Evolutionary conservation across 1,284 basidiomycete species (phyloP).

Genomic region (Psilocybe mexicana): DNA sequence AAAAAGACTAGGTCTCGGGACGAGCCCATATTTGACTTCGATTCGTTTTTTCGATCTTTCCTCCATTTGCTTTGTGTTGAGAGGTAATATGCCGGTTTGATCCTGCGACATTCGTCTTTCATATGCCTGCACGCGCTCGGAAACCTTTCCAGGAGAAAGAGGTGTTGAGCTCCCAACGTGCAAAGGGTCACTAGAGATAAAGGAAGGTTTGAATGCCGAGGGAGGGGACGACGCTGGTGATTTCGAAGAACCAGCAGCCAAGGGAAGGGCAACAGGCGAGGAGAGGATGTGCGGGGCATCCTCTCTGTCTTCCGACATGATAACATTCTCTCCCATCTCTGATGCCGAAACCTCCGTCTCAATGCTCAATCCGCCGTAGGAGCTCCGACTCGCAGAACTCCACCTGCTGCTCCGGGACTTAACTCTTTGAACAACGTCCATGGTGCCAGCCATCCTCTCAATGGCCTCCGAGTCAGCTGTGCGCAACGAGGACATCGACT

Average conservation of each 20-base stretch:
- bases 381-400: constrained; percentile 32
- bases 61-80: constrained; percentile 36
- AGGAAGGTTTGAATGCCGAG: constrained; percentile 10
- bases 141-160: constrained; percentile 30
- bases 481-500: constrained; percentile 54
- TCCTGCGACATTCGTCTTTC: constrained; percentile 32
- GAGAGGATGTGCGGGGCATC: constrained; percentile 22
- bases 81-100: constrained; percentile 19
- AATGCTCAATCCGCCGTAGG: constrained; percentile 28
- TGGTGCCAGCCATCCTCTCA: constrained; percentile 60
- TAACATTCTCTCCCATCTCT: constrained; percentile 17
- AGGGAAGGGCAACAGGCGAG: constrained; percentile 33
- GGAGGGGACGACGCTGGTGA: constrained; percentile 15
- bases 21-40: constrained; percentile 52
- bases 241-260: background rate
- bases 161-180: constrained; percentile 7
- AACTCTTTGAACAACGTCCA: constrained; percentile 68
- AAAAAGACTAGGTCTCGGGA: constrained; percentile 55
- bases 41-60: constrained; percentile 29
- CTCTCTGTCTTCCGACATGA: background rate
- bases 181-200: constrained; percentile 11
- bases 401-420: constrained; percentile 39
- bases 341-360: constrained; percentile 23
- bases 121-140: constrained; percentile 37
- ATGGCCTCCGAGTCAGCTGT: constrained; percentile 68